phyloP scores from a whole-genome alignment of 805 yeast genomes.

The Naumovozyma dairenensis region DNA sequence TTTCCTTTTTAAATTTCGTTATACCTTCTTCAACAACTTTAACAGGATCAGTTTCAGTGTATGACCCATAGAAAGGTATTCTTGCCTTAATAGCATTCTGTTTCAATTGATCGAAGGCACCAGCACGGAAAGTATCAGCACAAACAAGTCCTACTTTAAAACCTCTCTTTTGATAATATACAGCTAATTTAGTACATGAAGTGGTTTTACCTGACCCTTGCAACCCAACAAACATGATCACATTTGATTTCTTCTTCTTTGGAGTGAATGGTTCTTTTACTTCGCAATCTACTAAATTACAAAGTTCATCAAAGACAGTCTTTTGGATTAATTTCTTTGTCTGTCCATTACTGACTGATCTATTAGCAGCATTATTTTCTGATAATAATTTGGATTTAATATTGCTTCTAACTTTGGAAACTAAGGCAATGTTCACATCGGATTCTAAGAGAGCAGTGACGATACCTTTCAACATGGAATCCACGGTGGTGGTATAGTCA shows the following conservation, averaged over 20 bases:
- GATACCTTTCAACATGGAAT: constrained; percentile 71
- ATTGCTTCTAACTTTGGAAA: constrained; percentile 63
- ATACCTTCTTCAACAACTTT: constrained; percentile 89
- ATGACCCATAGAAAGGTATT: constrained; percentile 90
- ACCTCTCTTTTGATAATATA: constrained; percentile 86
- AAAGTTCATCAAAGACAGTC: constrained; percentile 87
- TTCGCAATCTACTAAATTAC: constrained; percentile 69
- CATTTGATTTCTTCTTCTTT: constrained; percentile 66
- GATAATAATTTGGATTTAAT: constrained; percentile 49
- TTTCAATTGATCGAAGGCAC: constrained; percentile 96
- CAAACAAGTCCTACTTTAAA: constrained; percentile 93
- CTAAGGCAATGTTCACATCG: constrained; percentile 87
- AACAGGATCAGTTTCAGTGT: constrained; percentile 92
- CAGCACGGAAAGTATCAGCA: constrained; percentile 99
- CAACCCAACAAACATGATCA: constrained; percentile 95
- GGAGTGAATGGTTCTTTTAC: constrained; percentile 56
- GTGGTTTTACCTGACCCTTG: constrained; percentile 99
- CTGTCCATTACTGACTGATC: constrained; percentile 33
- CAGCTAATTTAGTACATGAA: constrained; percentile 92
- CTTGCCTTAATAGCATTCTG: constrained; percentile 94
- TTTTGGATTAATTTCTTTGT: constrained; percentile 78
- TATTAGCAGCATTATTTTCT: constrained; percentile 35
- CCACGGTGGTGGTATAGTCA: constrained; percentile 50
- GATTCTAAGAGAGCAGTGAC: constrained; percentile 84
- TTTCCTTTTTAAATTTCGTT: constrained; percentile 77